Evolutionary conservation across 73 alveolate genomes (phyloP), one percentile per base, ranked within the genome.

Genomic region (Symbiodinium pilosum): DNA sequence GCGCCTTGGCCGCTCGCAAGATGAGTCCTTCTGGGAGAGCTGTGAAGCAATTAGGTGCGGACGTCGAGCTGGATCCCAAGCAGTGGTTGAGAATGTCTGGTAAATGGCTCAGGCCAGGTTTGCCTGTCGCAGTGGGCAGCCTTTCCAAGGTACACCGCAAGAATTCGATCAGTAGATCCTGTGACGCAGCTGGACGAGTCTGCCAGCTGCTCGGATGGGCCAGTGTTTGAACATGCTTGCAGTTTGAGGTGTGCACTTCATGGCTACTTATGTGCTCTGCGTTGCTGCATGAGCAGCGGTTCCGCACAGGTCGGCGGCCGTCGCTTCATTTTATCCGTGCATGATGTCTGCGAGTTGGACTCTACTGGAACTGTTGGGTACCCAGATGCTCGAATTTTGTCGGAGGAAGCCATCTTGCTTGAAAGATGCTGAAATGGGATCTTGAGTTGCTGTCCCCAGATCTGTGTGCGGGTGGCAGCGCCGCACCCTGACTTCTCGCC

Each of bases 341-440:
- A 89, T 34, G 96, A 89, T 26, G 96, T 89, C 34, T 89, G 96
- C 77, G 96, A 89, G 87, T 26, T 89, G 73, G 96, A 89, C 87
- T 69, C 87, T 51, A 89, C 96, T 21, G 96, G 87, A 5, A 68
- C 96, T 5, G 86, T 34, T 26, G 44, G 87, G 43, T 14, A 5
- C 87, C 87, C 24, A 34, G 44, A 26, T 20, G 2, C 3, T n/a
- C 52, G 54, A 18, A 77, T n/a, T n/a, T 14, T 7, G 38, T 39
- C 42, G 42, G 11, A 69, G 84, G 41, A 21, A 7, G 38, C 32
- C 14, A 69, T 8, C 14, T 39, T 7, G 32, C 84, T 54, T 54
- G n/a, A 54, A 24, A 14, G 75, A 54, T 54, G 14, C n/a, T 54
- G n/a, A 14, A 14, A 54, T 24, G 75, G 75, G n/a, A 18, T 54